Conservation (phyloP, 1,139 yeast genomes). For the Pneumocystis wakefieldiae region DNA sequence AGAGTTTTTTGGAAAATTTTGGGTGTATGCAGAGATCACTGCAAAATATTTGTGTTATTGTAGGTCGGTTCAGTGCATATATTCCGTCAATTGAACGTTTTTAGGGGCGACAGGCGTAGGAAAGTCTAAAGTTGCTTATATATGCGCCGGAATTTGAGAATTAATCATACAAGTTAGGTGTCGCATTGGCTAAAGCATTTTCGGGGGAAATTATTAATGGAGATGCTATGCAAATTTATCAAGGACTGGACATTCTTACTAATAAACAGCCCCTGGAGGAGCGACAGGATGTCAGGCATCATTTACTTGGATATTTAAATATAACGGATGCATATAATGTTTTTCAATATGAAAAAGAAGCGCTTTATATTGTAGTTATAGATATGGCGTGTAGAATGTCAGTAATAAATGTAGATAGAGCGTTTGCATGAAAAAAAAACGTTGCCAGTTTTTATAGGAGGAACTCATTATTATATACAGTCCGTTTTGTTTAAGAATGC, state of each 20-base stretch:
- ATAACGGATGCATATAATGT: conserved; percentile 76
- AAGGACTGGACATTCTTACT: conserved; percentile 58
- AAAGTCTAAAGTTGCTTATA: neutral
- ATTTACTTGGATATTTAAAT: conserved; percentile 57
- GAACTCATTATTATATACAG: conserved; percentile 86
- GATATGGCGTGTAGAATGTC: conserved; percentile 10
- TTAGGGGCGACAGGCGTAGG: neutral
- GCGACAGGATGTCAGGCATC: conserved; percentile 61
- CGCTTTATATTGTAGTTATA: conserved; percentile 23
- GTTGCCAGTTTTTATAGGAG: conserved; percentile 82
- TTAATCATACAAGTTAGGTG: conserved; percentile 33
- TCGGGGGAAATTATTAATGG: conserved; percentile 90
- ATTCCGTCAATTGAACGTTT: too few species aligned
- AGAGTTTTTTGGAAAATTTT: too few species aligned
- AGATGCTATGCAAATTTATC: conserved; percentile 92
- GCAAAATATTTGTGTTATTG: too few species aligned
- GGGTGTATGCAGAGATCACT: too few species aligned
- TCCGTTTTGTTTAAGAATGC: conserved; percentile 57
- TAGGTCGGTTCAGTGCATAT: too few species aligned
- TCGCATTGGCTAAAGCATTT: conserved; percentile 60
- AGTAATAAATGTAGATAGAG: conserved; percentile 29
- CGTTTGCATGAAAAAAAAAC: conserved; percentile 58
- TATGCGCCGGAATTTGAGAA: neutral
- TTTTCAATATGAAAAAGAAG: conserved; percentile 68
- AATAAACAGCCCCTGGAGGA: conserved; percentile 81